phyloP scores from a whole-genome alignment of 2,329 filamentous ascomycete genomes.

The Fusarium udum region DNA sequence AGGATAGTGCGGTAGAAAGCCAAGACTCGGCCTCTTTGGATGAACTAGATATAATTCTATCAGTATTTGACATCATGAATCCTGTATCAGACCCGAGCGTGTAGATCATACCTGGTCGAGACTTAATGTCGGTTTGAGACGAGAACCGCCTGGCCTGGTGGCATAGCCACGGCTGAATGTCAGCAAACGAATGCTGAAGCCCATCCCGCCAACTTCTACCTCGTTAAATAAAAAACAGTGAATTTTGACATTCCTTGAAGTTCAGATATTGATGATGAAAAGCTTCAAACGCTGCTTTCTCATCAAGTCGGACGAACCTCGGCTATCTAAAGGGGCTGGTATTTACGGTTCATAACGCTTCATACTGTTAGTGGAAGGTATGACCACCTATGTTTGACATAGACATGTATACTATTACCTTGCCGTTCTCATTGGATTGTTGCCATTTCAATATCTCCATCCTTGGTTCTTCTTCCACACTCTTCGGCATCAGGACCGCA shows the following conservation, averaged over 20 bases:
- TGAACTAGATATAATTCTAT: constrained; percentile 56
- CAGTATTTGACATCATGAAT: constrained; percentile 1
- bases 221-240: constrained; percentile 24
- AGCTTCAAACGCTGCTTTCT: constrained; percentile 22
- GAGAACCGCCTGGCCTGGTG: constrained; percentile 44
- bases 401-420: neutral
- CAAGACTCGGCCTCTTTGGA: constrained; percentile 65
- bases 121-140: constrained; percentile 55
- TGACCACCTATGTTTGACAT: neutral
- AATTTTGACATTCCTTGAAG: constrained; percentile 11
- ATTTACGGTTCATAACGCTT: neutral
- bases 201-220: constrained; percentile 42
- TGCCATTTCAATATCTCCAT: neutral
- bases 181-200: constrained; percentile 40
- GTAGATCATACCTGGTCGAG: constrained; percentile 63
- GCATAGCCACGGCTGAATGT: constrained; percentile 48
- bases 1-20: constrained; percentile 68
- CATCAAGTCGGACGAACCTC: constrained; percentile 30
- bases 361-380: constrained; percentile 25
- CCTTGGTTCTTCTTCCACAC: neutral
- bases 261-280: constrained; percentile 27
- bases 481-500: neutral
- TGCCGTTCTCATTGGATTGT: neutral
- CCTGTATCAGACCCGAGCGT: neutral
- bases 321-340: constrained; percentile 21